These are phyloP conservation scores for Ogataea pilisensis DNA, from an alignment of 805 yeast species.

Conservation along the genomic window DNA sequence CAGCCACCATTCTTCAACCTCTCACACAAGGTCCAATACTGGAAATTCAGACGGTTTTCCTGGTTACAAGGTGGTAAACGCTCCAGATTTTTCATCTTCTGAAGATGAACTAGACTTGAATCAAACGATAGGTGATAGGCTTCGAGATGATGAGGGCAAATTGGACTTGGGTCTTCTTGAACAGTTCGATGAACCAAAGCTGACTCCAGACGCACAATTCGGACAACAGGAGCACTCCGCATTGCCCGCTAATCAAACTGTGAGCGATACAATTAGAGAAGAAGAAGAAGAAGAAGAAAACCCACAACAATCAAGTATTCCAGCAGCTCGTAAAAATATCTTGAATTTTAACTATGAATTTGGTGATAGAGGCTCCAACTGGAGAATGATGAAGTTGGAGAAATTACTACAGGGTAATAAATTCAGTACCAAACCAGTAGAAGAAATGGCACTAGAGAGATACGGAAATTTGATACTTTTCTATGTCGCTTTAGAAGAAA, in stretches of 20 bases:
- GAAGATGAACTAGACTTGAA: slow-evolving; percentile 13
- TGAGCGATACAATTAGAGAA: too few species aligned
- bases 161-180: slow-evolving; percentile 10
- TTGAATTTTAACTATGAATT: slow-evolving; percentile 29
- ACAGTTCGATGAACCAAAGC: background rate
- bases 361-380: slow-evolving; percentile 36
- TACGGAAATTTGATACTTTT: slow-evolving; percentile 26
- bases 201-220: background rate
- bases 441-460: slow-evolving; percentile 26
- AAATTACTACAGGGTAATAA: slow-evolving; percentile 20
- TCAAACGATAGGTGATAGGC: slow-evolving; percentile 2
- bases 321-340: background rate
- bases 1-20: background rate
- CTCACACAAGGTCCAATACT: too few species aligned
- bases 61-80: slow-evolving; percentile 19
- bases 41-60: slow-evolving; percentile 8
- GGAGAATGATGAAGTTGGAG: slow-evolving; percentile 36
- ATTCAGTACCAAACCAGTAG: slow-evolving; percentile 14
- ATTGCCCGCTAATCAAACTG: too few species aligned
- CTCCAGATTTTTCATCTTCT: slow-evolving; percentile 23
- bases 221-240: too few species aligned
- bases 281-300: background rate
- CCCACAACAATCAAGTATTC: background rate
- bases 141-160: slow-evolving; percentile 7
- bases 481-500: slow-evolving; percentile 33